Evolutionary conservation across 228 moss, liverwort and hornwort genomes (phyloP), one percentile per base, ranked within the genome.

Genomic region (Sphagnum magellanicum): DNA sequence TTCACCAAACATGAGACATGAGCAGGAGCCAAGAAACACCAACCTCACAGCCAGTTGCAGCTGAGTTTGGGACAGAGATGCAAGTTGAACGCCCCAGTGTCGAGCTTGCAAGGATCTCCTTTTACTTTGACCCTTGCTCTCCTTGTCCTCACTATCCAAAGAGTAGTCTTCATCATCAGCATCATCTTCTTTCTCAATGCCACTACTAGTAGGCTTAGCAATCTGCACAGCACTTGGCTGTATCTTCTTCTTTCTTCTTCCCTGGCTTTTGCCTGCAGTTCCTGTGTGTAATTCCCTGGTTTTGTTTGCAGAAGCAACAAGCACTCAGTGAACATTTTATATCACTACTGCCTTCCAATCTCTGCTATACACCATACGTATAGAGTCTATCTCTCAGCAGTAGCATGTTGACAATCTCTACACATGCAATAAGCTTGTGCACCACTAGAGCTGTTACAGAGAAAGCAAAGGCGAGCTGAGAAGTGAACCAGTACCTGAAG

Each of bases 81-180:
- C 75, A 69, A 86, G 82, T 53, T 73, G 71, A 50, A 16, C 77
- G 52, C 77, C 86, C 86, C 86, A 86, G 52, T 86, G 73, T 49
- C 77, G 59, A 67, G 73, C 79, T 71, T 82, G 75, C 50, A 86
- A 47, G 50, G 86, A 59, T 72, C 75, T 86, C 70, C 86, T 77
- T 62, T 86, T 86, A 48, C 86, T 86, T 71, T 75, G 73, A n/a
- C 86, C 86, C 75, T 86, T 86, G 73, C 86, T 86, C 52, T 77
- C 86, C 73, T 60, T 86, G 79, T 79, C 86, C 67, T 76, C 86
- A 16, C n/a, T 58, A 16, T 77, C 77, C 67, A 73, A 73, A 17
- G 73, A 8, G 14, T 63, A 13, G 58, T 71, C 75, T 67, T 75
- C 32, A 32, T 32, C 32, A 32, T 32, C 32, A 32, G 32, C 86